These are phyloP conservation scores for Boletellus emodensis DNA, from an alignment of 768 basidiomycete genomes.

Conservation along the genomic window DNA sequence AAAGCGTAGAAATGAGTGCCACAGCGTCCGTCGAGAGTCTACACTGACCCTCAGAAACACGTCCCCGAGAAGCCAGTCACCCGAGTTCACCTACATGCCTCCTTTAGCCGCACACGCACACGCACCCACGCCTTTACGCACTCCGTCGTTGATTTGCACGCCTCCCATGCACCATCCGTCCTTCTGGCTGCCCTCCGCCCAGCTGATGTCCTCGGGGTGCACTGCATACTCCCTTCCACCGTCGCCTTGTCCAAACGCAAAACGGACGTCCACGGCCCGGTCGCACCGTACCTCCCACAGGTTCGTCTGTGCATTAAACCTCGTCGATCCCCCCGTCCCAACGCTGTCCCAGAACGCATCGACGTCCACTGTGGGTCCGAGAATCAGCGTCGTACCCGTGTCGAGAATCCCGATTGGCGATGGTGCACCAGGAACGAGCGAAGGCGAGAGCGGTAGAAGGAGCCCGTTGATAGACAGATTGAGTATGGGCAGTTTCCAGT, in stretches of 20 bases:
- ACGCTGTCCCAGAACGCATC: conserved; percentile 47
- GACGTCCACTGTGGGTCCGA: conserved; percentile 52
- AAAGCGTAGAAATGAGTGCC: neutral
- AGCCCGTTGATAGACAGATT: conserved; percentile 42
- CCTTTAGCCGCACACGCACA: neutral
- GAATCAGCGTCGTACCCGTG: conserved; percentile 56
- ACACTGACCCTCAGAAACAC: conserved; percentile 48
- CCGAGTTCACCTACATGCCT: conserved; percentile 41
- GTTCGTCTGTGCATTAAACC: conserved; percentile 33
- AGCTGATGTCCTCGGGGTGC: conserved; percentile 51
- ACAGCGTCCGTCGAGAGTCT: too few species aligned
- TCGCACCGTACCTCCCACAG: conserved; percentile 52
- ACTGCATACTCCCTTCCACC: conserved; percentile 38
- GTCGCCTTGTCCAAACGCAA: conserved; percentile 41
- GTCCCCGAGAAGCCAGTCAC: conserved; percentile 62
- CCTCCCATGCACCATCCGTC: conserved; percentile 56
- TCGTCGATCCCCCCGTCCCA: conserved; percentile 37
- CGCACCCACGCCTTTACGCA: conserved; percentile 19
- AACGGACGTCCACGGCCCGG: conserved; percentile 41
- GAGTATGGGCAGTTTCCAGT: conserved; percentile 54
- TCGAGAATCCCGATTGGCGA: conserved; percentile 56
- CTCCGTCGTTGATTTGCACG: conserved; percentile 50
- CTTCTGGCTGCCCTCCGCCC: conserved; percentile 38
- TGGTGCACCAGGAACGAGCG: conserved; percentile 40
- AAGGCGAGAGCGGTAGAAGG: conserved; percentile 39